phyloP scores from a whole-genome alignment of 257 asterid species.

The Lantana camara region DNA sequence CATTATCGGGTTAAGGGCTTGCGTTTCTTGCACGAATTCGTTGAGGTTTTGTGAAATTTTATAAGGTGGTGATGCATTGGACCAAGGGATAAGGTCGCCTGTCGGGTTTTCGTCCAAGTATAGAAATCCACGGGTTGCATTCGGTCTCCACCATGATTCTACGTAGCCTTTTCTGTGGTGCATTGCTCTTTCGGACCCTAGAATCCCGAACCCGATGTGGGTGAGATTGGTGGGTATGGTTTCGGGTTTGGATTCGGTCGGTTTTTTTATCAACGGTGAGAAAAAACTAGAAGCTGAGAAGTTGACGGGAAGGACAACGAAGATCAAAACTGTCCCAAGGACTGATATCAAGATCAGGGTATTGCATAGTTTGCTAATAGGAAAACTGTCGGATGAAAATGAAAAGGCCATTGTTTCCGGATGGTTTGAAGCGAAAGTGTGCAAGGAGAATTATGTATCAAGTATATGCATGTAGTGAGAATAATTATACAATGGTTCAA shows the following conservation, averaged over 20 bases:
- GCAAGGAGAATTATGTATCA: no score
- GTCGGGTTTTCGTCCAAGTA: slow-evolving; percentile 50
- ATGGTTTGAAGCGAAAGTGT: no score
- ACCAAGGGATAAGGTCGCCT: slow-evolving; percentile 52
- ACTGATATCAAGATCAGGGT: no score
- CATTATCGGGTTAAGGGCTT: slow-evolving; percentile 36
- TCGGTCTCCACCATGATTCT: slow-evolving; percentile 64
- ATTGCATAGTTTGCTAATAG: no score
- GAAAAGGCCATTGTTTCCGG: no score
- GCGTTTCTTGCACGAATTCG: slow-evolving; percentile 29
- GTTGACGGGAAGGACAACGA: slow-evolving; percentile 22
- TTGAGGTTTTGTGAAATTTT: slow-evolving; percentile 43
- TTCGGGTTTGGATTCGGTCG: not conserved
- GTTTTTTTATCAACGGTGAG: no score
- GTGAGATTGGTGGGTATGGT: slow-evolving; percentile 35
- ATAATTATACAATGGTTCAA: no score
- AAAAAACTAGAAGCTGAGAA: slow-evolving; percentile 24
- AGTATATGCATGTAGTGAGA: no score
- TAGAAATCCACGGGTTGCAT: slow-evolving; percentile 41
- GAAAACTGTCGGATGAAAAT: no score
- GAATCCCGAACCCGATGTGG: slow-evolving; percentile 56
- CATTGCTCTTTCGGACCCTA: slow-evolving; percentile 53
- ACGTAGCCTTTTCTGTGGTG: slow-evolving; percentile 41
- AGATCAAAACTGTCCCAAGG: slow-evolving; percentile 27
- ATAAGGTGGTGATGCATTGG: slow-evolving; percentile 47